Evolutionary conservation across 139 green algal genomes (phyloP).

Genomic region (Nannochloris sp.): DNA sequence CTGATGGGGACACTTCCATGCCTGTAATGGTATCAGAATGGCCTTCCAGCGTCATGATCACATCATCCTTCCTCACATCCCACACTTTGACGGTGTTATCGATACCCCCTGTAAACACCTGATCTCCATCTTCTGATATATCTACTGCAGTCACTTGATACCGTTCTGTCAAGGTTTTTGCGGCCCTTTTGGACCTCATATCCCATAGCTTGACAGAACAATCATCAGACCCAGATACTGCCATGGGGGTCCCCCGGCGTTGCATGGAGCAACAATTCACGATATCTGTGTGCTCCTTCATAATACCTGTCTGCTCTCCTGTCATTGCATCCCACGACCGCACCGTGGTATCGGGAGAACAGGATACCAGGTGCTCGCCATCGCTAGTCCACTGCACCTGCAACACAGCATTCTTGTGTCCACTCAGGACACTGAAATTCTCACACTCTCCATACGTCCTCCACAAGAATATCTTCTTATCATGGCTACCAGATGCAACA

Average conservation of each 20-base stretch:
- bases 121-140: constrained; percentile 69
- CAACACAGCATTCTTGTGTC: constrained; percentile 90
- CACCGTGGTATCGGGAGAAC: constrained; percentile 76
- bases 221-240: constrained; percentile 84
- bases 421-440: constrained; percentile 85
- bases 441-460: constrained; percentile 73
- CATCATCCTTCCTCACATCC: constrained; percentile 71
- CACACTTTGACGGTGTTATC: constrained; percentile 82
- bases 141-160: constrained; percentile 72
- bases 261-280: constrained; percentile 83
- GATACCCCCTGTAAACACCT: constrained; percentile 76
- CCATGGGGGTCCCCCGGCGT: constrained; percentile 60
- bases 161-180: constrained; percentile 63
- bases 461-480: constrained; percentile 87
- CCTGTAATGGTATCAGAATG: constrained; percentile 77
- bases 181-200: constrained; percentile 54
- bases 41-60: constrained; percentile 52
- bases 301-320: constrained; percentile 71
- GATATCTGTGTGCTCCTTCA: constrained; percentile 76
- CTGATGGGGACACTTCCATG: constrained; percentile 70
- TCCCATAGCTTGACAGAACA: constrained; percentile 85
- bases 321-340: constrained; percentile 63
- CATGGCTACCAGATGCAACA: constrained; percentile 68
- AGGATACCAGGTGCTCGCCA: constrained; percentile 68
- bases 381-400: constrained; percentile 85